Evolutionary conservation across 106 monocot species (phyloP), one percentile per base, ranked within the genome.

Genomic region (Dendrobium nobile): DNA sequence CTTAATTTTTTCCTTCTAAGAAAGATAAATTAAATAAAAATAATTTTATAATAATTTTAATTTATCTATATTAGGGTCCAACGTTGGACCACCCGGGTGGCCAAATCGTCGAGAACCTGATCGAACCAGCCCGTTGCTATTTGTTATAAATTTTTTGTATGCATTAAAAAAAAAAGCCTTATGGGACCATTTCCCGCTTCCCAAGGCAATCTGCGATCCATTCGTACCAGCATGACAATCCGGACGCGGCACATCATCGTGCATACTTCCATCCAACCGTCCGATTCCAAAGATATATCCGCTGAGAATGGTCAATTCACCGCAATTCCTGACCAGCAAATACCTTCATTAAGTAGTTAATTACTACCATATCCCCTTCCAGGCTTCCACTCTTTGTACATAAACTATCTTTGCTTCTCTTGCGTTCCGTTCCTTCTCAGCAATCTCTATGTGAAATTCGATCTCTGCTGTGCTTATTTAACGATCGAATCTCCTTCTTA

Each of bases 341-440:
- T 51, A 51, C 13, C 51, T 11, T 15, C 51, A 11, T 13, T 1
- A 51, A 51, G 10, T 51, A 9, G 51, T 51, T 51, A 51, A 51
- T 11, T 51, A 51, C 22, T 7, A n/a, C 64, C 4, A 7, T 26
- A 22, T 64, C 64, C 24, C 5, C 22, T 8, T 24, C 20, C 22
- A 31, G 31, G 31, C 24, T 7, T 26, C 15, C 33, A 33, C 10
- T 37, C 1, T 16, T 15, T 3, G 37, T 3, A 13, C 70, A 26
- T 65, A 24, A n/a, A 22, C n/a, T 65, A 37, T 18, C 72, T 72
- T 72, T 72, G 16, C 72, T 37, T 72, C 31, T 8, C 26, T 40
- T 81, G 10, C 82, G 43, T 75, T 76, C 28, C 82, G 82, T 82
- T 82, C 64, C 18, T 51, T 61, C 74, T 18, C 22, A 26, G 44